These are phyloP conservation scores for Talaromyces islandicus DNA, from an alignment of 2,329 filamentous ascomycete species.

Conservation along the genomic window DNA sequence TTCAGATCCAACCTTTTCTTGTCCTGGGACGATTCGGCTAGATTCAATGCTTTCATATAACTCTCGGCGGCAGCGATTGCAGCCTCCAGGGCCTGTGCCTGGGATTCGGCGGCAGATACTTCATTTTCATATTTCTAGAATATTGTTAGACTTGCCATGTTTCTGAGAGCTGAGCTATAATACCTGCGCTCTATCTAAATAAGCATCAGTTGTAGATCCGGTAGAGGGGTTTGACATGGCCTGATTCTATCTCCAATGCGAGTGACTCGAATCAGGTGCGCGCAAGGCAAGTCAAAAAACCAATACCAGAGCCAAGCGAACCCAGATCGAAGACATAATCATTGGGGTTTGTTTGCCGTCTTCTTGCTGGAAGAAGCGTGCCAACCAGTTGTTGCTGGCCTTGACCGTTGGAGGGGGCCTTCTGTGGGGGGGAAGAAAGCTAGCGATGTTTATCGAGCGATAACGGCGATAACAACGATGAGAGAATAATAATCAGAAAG, in stretches of 20 bases:
- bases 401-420: background rate
- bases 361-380: background rate
- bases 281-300: background rate
- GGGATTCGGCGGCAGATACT: slow-evolving; percentile 46
- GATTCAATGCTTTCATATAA: slow-evolving; percentile 68
- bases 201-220: background rate
- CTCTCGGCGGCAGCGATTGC: slow-evolving; percentile 73
- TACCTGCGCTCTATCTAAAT: slow-evolving; percentile 29
- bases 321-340: background rate
- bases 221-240: background rate
- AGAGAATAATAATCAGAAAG: background rate
- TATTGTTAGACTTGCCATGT: slow-evolving; percentile 17
- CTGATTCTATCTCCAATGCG: background rate
- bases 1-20: slow-evolving; percentile 61
- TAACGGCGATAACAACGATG: background rate
- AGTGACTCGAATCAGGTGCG: background rate
- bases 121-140: slow-evolving; percentile 49
- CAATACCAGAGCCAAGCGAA: background rate
- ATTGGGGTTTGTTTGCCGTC: background rate
- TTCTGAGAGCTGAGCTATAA: background rate
- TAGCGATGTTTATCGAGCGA: background rate
- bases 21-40: slow-evolving; percentile 57
- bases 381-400: background rate
- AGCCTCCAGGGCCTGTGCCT: slow-evolving; percentile 63
- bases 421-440: background rate